These are phyloP conservation scores for Starmerella roubikii DNA, from an alignment of 805 yeast species.

Conservation along the genomic window DNA sequence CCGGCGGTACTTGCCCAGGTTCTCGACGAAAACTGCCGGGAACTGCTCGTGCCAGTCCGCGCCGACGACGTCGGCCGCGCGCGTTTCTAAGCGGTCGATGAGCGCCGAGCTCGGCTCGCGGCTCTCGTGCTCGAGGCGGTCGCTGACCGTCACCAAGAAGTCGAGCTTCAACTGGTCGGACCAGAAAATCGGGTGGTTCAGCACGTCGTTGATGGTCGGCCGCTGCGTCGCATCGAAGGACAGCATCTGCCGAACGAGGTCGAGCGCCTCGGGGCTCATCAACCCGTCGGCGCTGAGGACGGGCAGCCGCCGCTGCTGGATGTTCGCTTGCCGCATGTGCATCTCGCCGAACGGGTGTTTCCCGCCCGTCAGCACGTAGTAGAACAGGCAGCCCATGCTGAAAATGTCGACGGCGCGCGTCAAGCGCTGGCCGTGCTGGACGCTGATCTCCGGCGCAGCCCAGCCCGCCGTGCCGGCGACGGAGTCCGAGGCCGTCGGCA, in stretches of 20 bases:
- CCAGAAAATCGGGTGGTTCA: constrained; percentile 91
- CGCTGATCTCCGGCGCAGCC: constrained; percentile 76
- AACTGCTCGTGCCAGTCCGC: constrained; percentile 69
- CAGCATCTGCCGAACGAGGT: constrained; percentile 64
- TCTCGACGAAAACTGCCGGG: constrained; percentile 60
- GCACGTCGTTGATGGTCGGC: constrained; percentile 53
- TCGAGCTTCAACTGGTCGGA: constrained; percentile 55
- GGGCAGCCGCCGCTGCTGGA: constrained; percentile 50
- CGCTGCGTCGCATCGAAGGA: constrained; percentile 48
- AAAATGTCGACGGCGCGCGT: constrained; percentile 89
- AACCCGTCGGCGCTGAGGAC: constrained; percentile 35
- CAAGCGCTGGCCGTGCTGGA: constrained; percentile 33
- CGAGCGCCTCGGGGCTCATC: constrained; percentile 43
- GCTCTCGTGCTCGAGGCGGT: constrained; percentile 72
- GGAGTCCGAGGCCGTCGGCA: constrained; percentile 48
- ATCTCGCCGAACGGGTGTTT: constrained; percentile 92
- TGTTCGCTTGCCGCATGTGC: constrained; percentile 77
- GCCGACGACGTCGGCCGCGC: constrained; percentile 34
- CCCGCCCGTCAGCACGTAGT: constrained; percentile 70
- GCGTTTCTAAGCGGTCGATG: constrained; percentile 40
- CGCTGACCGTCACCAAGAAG: constrained; percentile 76
- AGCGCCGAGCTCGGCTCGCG: constrained; percentile 65
- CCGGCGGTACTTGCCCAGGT: constrained; percentile 81
- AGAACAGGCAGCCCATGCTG: constrained; percentile 88
- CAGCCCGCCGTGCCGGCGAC: constrained; percentile 98